Base-by-base conservation (phyloP, 2,329 filamentous ascomycete species). In the Trichoderma cornu-damae region DNA sequence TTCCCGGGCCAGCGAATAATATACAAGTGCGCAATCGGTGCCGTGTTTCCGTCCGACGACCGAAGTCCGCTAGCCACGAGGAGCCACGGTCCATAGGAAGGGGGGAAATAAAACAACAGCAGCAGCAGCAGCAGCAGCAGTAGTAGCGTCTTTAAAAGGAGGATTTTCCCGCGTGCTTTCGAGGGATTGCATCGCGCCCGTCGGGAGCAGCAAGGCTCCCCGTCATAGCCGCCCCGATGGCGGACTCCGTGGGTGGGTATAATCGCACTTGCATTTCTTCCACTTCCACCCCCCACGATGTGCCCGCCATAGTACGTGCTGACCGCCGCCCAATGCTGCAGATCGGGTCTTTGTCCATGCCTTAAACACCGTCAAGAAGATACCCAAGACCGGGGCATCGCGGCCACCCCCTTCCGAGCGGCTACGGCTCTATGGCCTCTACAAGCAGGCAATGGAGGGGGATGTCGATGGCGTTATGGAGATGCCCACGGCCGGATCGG, bases 361-460 rank as follows among this genome's bases (percentile, higher is more conserved):
- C 63, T 88, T 99, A 73, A 96, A 96, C 76, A 97, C 94, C 22
- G 93, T 99, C 67, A 96, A 96, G 75, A 95, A 95, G 75, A 95
- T 99, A 66, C 89, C 89, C 65, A 93, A 94, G 69, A 96, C 92
- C 16, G 93, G 94, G 62, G 90, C 90, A 52, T 85, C 90, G 61
- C 88, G 94, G 61, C 94, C 94, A 44, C 94, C 94, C 47, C 84
- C 91, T 2, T 78, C 82, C 60, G 92, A 95, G 68, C 87, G 94
- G 58, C 80, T 99, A 65, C 88, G 89, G 59, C 87, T 99, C 61
- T 99, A 99, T 86, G 94, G 94, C 62, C 81, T 99, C 64, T 99
- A 99, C 78, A 99, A 99, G 72, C 94, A 99, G 74, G 91, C 91
- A 61, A 97, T 97, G 94, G 92, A 99, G 77, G 94, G 94, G 48